Evolutionary conservation across 306 rosid genomes (phyloP).

Genomic region (Rosa persica): DNA sequence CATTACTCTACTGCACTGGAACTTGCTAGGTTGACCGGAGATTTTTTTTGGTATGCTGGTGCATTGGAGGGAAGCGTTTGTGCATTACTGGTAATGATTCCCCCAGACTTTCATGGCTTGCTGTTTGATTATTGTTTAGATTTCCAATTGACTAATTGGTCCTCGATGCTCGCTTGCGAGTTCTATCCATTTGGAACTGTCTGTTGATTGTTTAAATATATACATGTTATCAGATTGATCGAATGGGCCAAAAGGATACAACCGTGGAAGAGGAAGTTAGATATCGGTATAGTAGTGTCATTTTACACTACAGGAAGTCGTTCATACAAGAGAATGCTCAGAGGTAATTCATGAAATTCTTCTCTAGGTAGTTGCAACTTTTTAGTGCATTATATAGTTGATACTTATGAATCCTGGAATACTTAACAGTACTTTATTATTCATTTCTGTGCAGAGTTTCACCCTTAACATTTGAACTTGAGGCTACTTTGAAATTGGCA

Average conservation of each 20-base stretch:
- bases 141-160: slow-evolving; percentile 15
- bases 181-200: not conserved
- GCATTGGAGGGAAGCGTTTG: slow-evolving; percentile 95
- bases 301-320: slow-evolving; percentile 81
- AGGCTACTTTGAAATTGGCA: slow-evolving; percentile 94
- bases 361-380: not conserved
- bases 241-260: slow-evolving; percentile 74
- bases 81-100: slow-evolving; percentile 71
- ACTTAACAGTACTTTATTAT: slow-evolving; percentile 5
- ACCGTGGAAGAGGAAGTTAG: slow-evolving; percentile 79
- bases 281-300: slow-evolving; percentile 73
- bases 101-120: not conserved
- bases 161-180: not conserved
- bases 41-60: slow-evolving; percentile 94
- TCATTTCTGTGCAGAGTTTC: slow-evolving; percentile 78
- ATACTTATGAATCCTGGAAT: not conserved
- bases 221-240: slow-evolving; percentile 59
- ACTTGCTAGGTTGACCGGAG: slow-evolving; percentile 88
- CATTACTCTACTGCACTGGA: slow-evolving; percentile 87
- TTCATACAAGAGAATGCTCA: slow-evolving; percentile 83
- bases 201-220: slow-evolving; percentile 22
- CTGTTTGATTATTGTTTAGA: not conserved
- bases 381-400: not conserved
- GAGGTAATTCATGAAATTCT: slow-evolving; percentile 48
- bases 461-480: slow-evolving; percentile 94